A percentile compares a stretch with the other conserved stretches of the same genome.
These are phyloP conservation scores for Tuber aestivum DNA, from an alignment of 495 filamentous ascomycete species.

Conservation along the genomic window DNA sequence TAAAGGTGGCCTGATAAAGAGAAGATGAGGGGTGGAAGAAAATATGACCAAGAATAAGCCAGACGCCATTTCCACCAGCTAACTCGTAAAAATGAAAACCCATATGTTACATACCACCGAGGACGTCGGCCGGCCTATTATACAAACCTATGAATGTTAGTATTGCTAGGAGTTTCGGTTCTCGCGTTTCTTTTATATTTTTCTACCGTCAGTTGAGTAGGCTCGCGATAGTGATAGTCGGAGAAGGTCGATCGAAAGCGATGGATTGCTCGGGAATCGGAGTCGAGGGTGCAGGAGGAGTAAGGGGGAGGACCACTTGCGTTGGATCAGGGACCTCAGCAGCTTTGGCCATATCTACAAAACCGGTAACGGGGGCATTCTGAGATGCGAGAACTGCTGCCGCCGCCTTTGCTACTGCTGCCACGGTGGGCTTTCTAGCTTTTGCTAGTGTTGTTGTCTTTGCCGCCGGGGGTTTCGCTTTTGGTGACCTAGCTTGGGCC, in stretches of 20 bases:
- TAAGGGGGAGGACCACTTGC: not conserved
- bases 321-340: not conserved
- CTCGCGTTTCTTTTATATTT: not conserved
- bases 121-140: not conserved
- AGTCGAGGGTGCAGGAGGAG: not conserved
- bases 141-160: not conserved
- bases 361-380: not conserved
- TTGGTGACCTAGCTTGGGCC: slow-evolving; percentile 7
- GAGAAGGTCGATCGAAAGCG: not conserved
- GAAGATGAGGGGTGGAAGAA: not conserved
- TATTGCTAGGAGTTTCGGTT: not conserved
- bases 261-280: not conserved
- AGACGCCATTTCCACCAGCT: slow-evolving; percentile 5
- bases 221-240: not conserved
- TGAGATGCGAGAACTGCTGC: not conserved
- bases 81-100: not conserved
- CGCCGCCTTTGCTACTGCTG: slow-evolving; percentile 9
- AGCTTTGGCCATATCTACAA: not conserved
- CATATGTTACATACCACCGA: not conserved
- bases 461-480: not conserved
- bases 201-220: not conserved
- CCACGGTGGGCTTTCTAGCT: slow-evolving; percentile 14
- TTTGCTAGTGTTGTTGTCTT: slow-evolving; percentile 21
- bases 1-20: not conserved
- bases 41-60: not conserved